Evolutionary conservation across 495 filamentous ascomycete genomes (phyloP), one percentile per base, ranked within the genome.

Genomic region (Friedmanniomyces endolithicus): DNA sequence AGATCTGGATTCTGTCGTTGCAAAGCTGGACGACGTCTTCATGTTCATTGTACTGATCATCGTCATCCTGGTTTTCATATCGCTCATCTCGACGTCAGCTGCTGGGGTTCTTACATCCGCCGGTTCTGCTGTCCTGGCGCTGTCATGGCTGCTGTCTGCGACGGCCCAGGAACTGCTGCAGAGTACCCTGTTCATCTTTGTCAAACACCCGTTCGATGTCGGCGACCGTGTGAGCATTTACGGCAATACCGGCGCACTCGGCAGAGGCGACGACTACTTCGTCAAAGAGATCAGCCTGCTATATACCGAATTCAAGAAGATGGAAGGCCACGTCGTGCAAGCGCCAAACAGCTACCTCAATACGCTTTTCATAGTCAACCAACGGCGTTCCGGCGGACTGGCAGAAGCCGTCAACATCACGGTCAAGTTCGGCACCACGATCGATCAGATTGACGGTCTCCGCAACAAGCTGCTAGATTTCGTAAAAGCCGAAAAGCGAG

Each of bases 131-230:
- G 77, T 95, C 22, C 76, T 96, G 6, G 92, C 88, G 9, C 75
- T 96, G 9, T 89, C 87, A 0, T 97, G 92, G 90, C 72, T 96
- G 24, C 86, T 97, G 63, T 84, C 87, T 34, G 84, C 85, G 1
- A 97, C 92, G 0, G 90, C 90, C 0, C 89, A 95, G 64, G 92
- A 96, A 62, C 95, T 96, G 59, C 76, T 96, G 1, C 79, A 94
- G 64, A 94, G 87, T 1, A 76, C 90, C 59, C 84, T 95, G 58
- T 97, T 97, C 63, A 90, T 97, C 56, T 95, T 97, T 62, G 86
- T 97, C 64, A 97, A 97, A 73, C 90, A 97, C 67, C 90, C 90
- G 4, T 97, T 96, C 61, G 92, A 97, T 67, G 92, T 96, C 14
- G 90, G 90, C 57, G 90, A 97, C 68, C 81, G 90, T 51, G 87